Evolutionary conservation across 148 eudicot genomes (phyloP), one percentile per base, ranked within the genome.

Genomic region (Silene uniflora): DNA sequence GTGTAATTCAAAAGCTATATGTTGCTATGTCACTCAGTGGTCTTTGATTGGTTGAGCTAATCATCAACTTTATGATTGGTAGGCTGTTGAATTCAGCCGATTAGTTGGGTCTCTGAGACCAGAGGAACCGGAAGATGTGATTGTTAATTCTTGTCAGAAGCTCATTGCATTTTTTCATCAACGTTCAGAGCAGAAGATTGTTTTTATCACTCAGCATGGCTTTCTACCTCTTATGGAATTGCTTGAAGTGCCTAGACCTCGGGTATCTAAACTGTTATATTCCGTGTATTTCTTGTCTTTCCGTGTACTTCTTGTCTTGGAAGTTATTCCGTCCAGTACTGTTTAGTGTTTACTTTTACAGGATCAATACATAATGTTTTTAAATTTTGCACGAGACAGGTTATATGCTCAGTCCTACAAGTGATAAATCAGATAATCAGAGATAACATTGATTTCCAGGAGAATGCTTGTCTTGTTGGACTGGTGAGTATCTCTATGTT

Each of bases 401-500:
- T 90, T 59, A 86, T 83, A 71, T 92, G 92, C 80, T 88, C 99
- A 14, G 97, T 89, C 77, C 91, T 95, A 61, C 99, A 92, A 87
- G 89, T 95, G 86, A 81, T 95, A 73, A 95, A 95, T 79, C 90
- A 87, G 81, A 89, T 95, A 66, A 86, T 95, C 77, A 92, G 87
- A 79, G 99, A 92, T 82, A 92, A 91, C 77, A 82, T 86, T 16
- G 92, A 91, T 69, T 89, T 88, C 74, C 99, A 83, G 86, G 99
- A 92, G 80, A 95, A 90, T 92, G 99, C 99, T 75, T 95, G 97
- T 81, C 97, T 92, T 75, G 91, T 95, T 78, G 99, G 99, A 79
- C 86, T 95, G 79, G 99, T 95, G 84, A 87, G 97, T 90, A 42
- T 35, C 68, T 71, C 17, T 27, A 60, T 73, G 60, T 62, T 47